Evolutionary conservation across 2,329 filamentous ascomycete species (phyloP), one percentile per base, ranked within the genome.

Genomic region (Claviceps sp.): DNA sequence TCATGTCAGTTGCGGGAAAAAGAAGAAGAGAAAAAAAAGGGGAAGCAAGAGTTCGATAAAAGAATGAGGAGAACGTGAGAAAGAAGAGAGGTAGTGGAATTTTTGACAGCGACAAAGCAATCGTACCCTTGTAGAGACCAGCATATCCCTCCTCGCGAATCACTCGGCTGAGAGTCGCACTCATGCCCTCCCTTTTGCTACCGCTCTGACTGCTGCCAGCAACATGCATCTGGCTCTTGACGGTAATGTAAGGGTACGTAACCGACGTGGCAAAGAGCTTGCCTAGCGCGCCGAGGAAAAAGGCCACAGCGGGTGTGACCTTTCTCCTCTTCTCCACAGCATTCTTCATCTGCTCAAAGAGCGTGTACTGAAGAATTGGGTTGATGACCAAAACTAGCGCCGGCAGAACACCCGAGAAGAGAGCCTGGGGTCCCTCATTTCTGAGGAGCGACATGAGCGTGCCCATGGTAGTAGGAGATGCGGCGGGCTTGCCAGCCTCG

Each of bases 281-380:
- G 68, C 93, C 90, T 37, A 97, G 65, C 1, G 93, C 93, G 56
- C 93, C 93, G 2, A 98, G 76, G 64, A 93, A 80, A 69, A 98
- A 98, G 48, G 88, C 89, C 59, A 95, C 81, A 52, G 81, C 84
- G 1, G 91, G 88, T 0, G 88, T 95, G 53, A 97, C 79, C 60
- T 85, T 82, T 54, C 72, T 65, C 76, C 74, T 65, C 62, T 71
- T 86, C 78, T 96, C 91, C 52, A 96, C 71, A 26, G 77, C 63
- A 67, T 97, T 95, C 80, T 96, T 97, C 73, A 97, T 75, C 75
- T 98, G 91, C 76, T 98, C 93, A 62, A 97, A 98, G 52, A 98
- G 85, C 16, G 93, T 98, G 71, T 98, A 98, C 73, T 98, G 93
- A 57, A 98, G 74, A 59, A 98, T 98, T 4, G 93, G 93, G 73